phyloP scores from a whole-genome alignment of 148 eudicot genomes.

The Talinum fruticosum region DNA sequence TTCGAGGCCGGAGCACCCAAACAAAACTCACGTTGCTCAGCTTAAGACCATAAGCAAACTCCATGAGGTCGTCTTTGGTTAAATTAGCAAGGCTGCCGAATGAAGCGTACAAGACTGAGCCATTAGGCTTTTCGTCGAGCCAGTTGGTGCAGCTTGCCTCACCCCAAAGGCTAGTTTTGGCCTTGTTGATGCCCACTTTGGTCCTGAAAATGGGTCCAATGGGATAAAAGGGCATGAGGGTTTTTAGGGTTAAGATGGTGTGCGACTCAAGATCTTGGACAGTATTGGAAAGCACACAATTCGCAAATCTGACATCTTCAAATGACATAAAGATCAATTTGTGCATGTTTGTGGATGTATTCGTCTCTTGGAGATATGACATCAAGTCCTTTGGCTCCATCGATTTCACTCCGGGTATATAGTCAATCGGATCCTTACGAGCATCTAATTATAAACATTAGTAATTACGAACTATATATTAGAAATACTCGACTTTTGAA shows the following conservation, averaged over 20 bases:
- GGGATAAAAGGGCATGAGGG: slow-evolving; percentile 25
- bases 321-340: slow-evolving; percentile 33
- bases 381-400: slow-evolving; percentile 54
- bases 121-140: slow-evolving; percentile 47
- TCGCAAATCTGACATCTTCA: slow-evolving; percentile 26
- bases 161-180: slow-evolving; percentile 59
- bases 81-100: slow-evolving; percentile 73
- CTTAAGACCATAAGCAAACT: slow-evolving; percentile 56
- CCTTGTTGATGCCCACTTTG: slow-evolving; percentile 25
- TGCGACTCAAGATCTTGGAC: slow-evolving; percentile 31
- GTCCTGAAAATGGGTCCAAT: slow-evolving; percentile 57
- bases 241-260: slow-evolving; percentile 24
- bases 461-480: too few species aligned
- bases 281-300: slow-evolving; percentile 34
- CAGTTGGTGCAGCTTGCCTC: slow-evolving; percentile 62
- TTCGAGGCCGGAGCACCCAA: slow-evolving; percentile 63
- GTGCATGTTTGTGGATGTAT: slow-evolving; percentile 39
- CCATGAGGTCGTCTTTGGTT: slow-evolving; percentile 33
- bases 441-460: slow-evolving; percentile 27
- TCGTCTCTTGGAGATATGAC: slow-evolving; percentile 56
- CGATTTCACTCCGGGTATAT: slow-evolving; percentile 60
- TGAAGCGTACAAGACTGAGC: slow-evolving; percentile 64
- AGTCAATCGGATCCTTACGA: slow-evolving; percentile 51
- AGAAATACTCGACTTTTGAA: too few species aligned
- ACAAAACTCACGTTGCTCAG: slow-evolving; percentile 47